phyloP scores from a whole-genome alignment of 768 basidiomycete genomes.

The Panaeolus papilionaceus region DNA sequence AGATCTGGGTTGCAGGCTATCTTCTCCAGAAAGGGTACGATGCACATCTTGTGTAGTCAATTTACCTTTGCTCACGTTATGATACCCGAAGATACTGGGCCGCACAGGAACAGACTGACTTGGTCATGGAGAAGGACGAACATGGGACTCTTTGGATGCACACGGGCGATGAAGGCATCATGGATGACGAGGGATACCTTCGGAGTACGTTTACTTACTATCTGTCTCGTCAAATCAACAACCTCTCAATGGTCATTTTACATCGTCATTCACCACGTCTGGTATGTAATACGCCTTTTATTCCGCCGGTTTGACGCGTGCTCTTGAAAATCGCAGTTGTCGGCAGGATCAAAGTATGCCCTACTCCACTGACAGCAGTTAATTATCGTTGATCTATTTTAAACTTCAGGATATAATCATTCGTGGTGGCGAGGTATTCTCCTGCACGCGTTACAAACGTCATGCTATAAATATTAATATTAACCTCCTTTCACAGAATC shows the following conservation, averaged over 20 bases:
- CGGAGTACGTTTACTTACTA: conserved; percentile 51
- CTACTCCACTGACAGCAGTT: neutral
- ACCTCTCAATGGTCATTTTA: neutral
- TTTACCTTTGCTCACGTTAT: conserved; percentile 8
- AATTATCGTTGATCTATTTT: conserved; percentile 1
- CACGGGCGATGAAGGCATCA: conserved; percentile 81
- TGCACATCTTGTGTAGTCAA: neutral
- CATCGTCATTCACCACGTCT: neutral
- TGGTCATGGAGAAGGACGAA: conserved; percentile 61
- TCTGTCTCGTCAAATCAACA: neutral
- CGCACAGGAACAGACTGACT: conserved; percentile 69
- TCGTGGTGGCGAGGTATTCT: conserved; percentile 77
- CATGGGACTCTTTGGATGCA: conserved; percentile 78
- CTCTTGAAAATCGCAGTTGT: conserved; percentile 56
- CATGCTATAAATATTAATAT: neutral
- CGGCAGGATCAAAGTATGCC: conserved; percentile 71
- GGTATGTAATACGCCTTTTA: neutral
- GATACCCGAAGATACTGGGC: conserved; percentile 68
- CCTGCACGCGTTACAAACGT: neutral
- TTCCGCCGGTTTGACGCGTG: neutral
- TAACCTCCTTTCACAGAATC: conserved; percentile 53
- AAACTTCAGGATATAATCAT: conserved; percentile 76
- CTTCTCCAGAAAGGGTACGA: conserved; percentile 78
- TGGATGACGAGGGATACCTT: conserved; percentile 85
- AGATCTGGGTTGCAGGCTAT: conserved; percentile 78